phyloP scores from a whole-genome alignment of 768 basidiomycete species.

The Pulveroboletus sp. region DNA sequence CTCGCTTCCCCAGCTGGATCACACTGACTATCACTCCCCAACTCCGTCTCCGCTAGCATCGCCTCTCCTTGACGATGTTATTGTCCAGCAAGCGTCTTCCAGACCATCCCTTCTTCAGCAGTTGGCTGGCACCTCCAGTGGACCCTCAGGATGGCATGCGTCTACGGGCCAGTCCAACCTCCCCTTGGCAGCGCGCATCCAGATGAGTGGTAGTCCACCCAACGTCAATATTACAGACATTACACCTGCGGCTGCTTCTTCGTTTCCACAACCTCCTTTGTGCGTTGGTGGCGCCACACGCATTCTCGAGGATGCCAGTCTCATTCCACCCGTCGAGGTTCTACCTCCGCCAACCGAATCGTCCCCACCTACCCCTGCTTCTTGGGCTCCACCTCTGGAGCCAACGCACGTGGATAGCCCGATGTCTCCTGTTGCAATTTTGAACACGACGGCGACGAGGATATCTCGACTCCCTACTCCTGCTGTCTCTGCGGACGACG shows the following conservation, averaged over 20 bases:
- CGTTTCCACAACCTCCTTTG: neutral
- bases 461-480: conserved; percentile 3
- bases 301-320: conserved; percentile 1
- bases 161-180: conserved; percentile 8
- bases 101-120: conserved; percentile 24
- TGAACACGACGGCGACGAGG: neutral
- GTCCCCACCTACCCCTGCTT: conserved; percentile 12
- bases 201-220: conserved; percentile 8
- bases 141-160: neutral
- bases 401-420: neutral
- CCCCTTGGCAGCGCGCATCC: conserved; percentile 26
- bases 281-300: neutral
- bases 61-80: neutral
- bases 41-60: conserved; percentile 20
- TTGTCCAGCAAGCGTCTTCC: conserved; percentile 5
- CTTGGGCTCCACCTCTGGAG: conserved; percentile 1
- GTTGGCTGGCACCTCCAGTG: conserved; percentile 9
- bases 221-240: neutral
- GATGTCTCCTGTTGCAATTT: neutral
- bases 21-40: conserved; percentile 24
- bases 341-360: conserved; percentile 19
- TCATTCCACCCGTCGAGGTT: conserved; percentile 33
- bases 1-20: conserved; percentile 32
- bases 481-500: neutral
- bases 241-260: neutral